phyloP scores from a whole-genome alignment of 2,329 filamentous ascomycete genomes.

The Dissoconium aciculare region DNA sequence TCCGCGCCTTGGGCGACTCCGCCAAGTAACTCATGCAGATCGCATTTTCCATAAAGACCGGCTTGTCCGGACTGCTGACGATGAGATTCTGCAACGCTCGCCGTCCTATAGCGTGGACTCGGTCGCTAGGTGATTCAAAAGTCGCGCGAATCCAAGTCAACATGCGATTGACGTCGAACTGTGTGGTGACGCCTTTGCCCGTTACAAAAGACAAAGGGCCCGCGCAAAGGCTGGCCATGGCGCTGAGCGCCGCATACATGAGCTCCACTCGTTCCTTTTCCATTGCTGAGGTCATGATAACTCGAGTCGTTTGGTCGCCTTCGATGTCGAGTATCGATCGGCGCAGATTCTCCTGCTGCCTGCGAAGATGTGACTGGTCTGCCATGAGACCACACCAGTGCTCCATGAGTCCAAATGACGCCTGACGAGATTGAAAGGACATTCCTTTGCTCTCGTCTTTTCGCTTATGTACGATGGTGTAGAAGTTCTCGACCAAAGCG shows the following conservation, averaged over 20 bases:
- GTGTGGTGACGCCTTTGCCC: slow-evolving; percentile 70
- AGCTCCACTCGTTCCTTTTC: slow-evolving; percentile 95
- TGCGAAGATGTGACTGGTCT: slow-evolving; percentile 67
- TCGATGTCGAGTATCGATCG: slow-evolving; percentile 72
- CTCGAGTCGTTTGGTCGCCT: slow-evolving; percentile 53
- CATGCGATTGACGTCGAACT: slow-evolving; percentile 87
- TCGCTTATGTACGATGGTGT: slow-evolving; percentile 76
- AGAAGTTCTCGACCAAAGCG: slow-evolving; percentile 80
- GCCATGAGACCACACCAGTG: slow-evolving; percentile 98
- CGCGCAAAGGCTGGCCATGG: slow-evolving; percentile 84
- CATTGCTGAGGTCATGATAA: slow-evolving; percentile 72
- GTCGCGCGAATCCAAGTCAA: slow-evolving; percentile 91
- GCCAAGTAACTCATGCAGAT: slow-evolving; percentile 82
- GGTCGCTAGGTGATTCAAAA: slow-evolving; percentile 80
- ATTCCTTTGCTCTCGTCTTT: slow-evolving; percentile 84
- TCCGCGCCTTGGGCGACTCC: slow-evolving; percentile 57
- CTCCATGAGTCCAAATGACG: slow-evolving; percentile 92
- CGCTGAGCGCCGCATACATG: slow-evolving; percentile 74
- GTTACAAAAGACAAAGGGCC: slow-evolving; percentile 73
- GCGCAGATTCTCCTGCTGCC: slow-evolving; percentile 74
- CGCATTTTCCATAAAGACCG: slow-evolving; percentile 74
- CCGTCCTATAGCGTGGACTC: slow-evolving; percentile 78
- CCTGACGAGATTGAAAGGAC: slow-evolving; percentile 91
- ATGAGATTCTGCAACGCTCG: slow-evolving; percentile 81
- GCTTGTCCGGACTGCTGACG: slow-evolving; percentile 73